Base-by-base conservation (phyloP, 495 filamentous ascomycete species). In the Neurospora sp. region DNA sequence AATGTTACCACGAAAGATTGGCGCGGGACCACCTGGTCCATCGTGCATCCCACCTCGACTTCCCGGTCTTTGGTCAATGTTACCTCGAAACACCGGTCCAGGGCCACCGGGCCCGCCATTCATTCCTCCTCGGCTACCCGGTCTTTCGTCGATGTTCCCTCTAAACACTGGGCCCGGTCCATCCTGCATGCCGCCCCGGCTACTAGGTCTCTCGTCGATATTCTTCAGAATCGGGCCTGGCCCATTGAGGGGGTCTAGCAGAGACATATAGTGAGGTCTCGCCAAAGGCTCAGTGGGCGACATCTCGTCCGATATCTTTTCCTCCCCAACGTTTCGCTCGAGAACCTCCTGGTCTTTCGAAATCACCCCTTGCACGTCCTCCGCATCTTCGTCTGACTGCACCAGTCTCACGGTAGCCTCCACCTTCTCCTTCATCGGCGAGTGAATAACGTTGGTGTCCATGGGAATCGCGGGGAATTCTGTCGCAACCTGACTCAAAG, bases 361-460 rank as follows among this genome's bases (percentile, higher is more conserved):
- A 35, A 62, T 18, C 27, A 6, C 5, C 5, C 54, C 54, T 62
- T 31, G 54, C 14, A 3, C 23, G 20, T 62, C 54, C 54, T 62
- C 54, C 54, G 27, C 54, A 62, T 72, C 16, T 42, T 78, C 74
- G 3, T 69, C 66, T 48, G 41, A 76, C 9, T 73, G 39, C 40
- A 35, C 76, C 54, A 62, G 27, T 75, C 40, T 74, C 20, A 72
- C 14, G 38, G 62, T 27, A 3, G 59, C 69, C 10, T 69, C 69
- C 39, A 66, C 73, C 73, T 82, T 81, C 69, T 80, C 70, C 73
- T 77, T 77, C 74, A 81, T 75, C 71, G 79, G 70, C 74, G 79
- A 74, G 66, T 80, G 74, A 72, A 79, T 74, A 59, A 80, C 78
- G 39, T 77, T 69, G 18, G 81, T 72, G 5, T 79, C 77, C 71